Conservation (phyloP, 345 rosid species). For the Adansonia digitata region DNA sequence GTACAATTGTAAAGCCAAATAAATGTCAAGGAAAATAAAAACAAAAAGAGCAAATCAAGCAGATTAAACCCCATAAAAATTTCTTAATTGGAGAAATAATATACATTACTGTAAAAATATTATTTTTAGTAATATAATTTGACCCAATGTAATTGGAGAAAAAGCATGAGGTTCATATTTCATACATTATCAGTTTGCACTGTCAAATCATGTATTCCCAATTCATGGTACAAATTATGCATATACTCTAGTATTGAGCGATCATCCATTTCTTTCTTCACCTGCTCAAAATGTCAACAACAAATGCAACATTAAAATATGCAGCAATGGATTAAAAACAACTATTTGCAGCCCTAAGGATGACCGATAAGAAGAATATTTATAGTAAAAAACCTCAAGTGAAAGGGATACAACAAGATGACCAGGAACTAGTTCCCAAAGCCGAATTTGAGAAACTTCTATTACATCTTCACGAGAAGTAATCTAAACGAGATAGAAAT, state of each 20-base stretch:
- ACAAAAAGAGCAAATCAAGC: not conserved
- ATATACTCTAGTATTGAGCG: conserved; percentile 44
- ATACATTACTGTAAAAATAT: not conserved
- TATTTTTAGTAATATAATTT: not conserved
- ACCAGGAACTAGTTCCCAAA: conserved; percentile 96
- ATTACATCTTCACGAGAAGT: conserved; percentile 62
- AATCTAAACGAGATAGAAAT: conserved; percentile 41
- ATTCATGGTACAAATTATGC: conserved; percentile 71
- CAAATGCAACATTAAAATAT: conserved; percentile 2
- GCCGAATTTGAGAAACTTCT: conserved; percentile 74
- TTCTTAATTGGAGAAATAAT: not conserved
- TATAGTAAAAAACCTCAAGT: conserved; percentile 45
- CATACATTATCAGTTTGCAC: conserved; percentile 46
- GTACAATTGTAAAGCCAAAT: no score
- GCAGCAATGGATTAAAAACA: not conserved
- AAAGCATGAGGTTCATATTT: not conserved
- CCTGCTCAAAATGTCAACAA: conserved; percentile 32
- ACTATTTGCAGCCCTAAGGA: not conserved
- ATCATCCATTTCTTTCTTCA: conserved; percentile 63
- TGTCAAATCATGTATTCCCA: conserved; percentile 81
- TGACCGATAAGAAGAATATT: not conserved
- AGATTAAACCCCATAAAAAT: not conserved
- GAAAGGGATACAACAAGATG: conserved; percentile 79
- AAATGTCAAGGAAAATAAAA: not conserved
- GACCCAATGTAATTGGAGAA: not conserved